These are phyloP conservation scores for Adenanthera pavonina DNA, from an alignment of 306 rosid species.

Conservation along the genomic window DNA sequence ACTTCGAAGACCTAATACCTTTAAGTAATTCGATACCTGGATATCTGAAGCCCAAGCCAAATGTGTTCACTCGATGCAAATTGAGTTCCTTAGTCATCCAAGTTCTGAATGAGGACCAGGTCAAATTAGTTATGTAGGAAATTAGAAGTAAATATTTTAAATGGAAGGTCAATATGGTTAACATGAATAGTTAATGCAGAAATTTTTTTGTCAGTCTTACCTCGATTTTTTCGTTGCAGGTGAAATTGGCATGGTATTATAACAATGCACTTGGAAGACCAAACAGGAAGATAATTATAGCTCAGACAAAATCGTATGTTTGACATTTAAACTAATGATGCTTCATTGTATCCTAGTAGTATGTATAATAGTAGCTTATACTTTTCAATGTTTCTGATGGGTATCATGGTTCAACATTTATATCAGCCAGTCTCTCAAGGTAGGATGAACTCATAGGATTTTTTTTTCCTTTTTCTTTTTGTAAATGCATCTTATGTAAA, in stretches of 20 bases:
- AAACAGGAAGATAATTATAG: conserved; percentile 86
- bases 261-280: conserved; percentile 96
- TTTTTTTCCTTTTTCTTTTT: neutral
- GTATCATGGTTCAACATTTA: conserved; percentile 93
- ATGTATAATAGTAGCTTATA: conserved; percentile 28
- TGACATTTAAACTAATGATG: conserved; percentile 40
- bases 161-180: conserved; percentile 24
- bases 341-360: conserved; percentile 36
- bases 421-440: conserved; percentile 97
- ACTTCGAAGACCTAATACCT: neutral
- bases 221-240: conserved; percentile 57
- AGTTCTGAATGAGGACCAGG: neutral
- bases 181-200: conserved; percentile 14
- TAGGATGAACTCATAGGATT: conserved; percentile 36
- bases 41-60: conserved; percentile 27
- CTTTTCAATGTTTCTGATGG: conserved; percentile 47
- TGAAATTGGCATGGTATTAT: conserved; percentile 97
- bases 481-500: neutral
- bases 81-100: neutral
- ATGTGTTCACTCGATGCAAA: conserved; percentile 18
- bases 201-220: conserved; percentile 6
- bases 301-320: conserved; percentile 80
- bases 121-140: conserved; percentile 26
- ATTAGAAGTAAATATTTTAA: neutral
- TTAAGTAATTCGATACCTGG: conserved; percentile 12